A percentile compares a stretch with the other conserved stretches of the same genome.
Conservation (phyloP, 2,329 filamentous ascomycete genomes). For the Dothiorella sarmentorum region DNA sequence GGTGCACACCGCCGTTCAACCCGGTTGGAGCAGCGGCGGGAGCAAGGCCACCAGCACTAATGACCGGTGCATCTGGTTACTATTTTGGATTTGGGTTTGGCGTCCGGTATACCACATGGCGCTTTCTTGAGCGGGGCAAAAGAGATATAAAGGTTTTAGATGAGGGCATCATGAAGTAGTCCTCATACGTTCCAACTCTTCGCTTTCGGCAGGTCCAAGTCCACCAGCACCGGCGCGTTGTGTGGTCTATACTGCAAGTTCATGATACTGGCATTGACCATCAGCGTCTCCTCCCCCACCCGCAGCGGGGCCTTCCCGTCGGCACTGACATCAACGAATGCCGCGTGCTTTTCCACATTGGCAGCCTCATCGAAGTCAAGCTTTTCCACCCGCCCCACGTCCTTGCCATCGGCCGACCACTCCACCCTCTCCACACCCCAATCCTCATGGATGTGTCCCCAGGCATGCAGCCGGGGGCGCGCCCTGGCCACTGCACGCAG, state of each 20-base stretch:
- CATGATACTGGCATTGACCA: slow-evolving; percentile 59
- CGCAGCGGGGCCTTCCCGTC: slow-evolving; percentile 30
- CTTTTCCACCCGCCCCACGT: slow-evolving; percentile 8
- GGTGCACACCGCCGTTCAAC: no score
- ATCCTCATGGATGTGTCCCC: slow-evolving; percentile 61
- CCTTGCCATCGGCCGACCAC: slow-evolving; percentile 34
- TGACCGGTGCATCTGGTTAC: no score
- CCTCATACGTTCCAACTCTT: no score
- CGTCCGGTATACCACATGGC: no score
- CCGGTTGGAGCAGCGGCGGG: no score
- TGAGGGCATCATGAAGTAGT: no score
- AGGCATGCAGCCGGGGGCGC: slow-evolving; percentile 56
- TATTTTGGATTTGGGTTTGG: no score
- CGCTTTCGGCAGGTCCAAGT: slow-evolving; percentile 42
- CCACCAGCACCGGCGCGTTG: slow-evolving; percentile 56
- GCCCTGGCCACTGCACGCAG: slow-evolving; percentile 50
- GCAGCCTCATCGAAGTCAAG: slow-evolving; percentile 22
- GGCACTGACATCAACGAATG: slow-evolving; percentile 33
- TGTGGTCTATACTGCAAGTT: slow-evolving; percentile 46
- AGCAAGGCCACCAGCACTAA: no score
- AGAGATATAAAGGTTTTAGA: no score
- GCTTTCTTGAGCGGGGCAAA: no score
- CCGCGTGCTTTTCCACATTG: slow-evolving; percentile 26
- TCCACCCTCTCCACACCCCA: slow-evolving; percentile 36
- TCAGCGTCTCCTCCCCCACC: slow-evolving; percentile 52